Base-by-base conservation (phyloP, 768 basidiomycete species). In the Russula sp. region DNA sequence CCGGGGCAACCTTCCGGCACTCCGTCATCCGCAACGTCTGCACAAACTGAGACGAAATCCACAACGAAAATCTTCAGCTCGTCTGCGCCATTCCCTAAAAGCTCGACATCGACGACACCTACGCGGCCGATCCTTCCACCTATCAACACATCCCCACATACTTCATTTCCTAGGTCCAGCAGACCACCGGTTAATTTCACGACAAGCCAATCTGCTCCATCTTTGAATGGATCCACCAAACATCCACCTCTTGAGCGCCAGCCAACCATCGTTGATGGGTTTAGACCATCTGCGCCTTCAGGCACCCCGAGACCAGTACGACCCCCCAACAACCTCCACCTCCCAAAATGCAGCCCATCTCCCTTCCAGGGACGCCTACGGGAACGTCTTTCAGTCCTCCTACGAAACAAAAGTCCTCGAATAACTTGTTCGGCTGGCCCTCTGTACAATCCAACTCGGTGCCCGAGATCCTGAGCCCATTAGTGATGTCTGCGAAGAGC, bases 341-440 rank as follows among this genome's bases (percentile, higher is more conserved):
- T 18, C 49, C 71, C 40, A 74, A 71, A 44, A 48, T 69, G 0
- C 64, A 69, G 20, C 73, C 72, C 1, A 58, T 76, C 10, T 65
- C 72, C 7, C 67, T 76, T 4, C 75, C 75, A 0, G 71, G 73
- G 18, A 76, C 75, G 0, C 75, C 75, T 5, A 75, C 75, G 2
- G 69, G 63, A 20, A 52, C 70, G 38, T 69, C 69, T 64, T 74
- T 73, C 59, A 71, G 70, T 28, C 61, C 57, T 30, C 61, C 69
- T n/a, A 57, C 61, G 5, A 67, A 69, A 34, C 62, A 63, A 14
- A 66, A 61, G 28, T 46, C 65, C 2, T 70, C 70, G 59, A 68
- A 69, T 11, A 71, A 72, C n/a, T 54, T 71, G 6, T 63, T 73
- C 34, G 64, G 67, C 38, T 72, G 70, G 62, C 70, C 72, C 5